Percentiles rank a stretch among this genome's conserved stretches.
These are phyloP conservation scores for Chaetomium fimeti DNA, from an alignment of 495 filamentous ascomycete genomes.

Conservation along the genomic window DNA sequence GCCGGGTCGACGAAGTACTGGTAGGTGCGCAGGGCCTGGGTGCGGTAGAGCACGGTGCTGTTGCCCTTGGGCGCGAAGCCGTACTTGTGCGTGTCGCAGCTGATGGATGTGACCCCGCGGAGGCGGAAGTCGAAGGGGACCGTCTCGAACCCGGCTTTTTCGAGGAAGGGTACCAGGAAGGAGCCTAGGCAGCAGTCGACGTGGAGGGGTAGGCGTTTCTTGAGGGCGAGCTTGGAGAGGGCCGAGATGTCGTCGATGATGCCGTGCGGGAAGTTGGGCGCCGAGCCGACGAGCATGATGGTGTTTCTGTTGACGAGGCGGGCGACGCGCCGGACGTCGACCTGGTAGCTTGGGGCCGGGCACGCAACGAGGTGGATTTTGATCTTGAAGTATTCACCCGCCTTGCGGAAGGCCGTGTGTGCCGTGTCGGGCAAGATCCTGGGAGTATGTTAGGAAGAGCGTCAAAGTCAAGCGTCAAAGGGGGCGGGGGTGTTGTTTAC, in stretches of 20 bases:
- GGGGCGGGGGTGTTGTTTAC: conserved; percentile 46
- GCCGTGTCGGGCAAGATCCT: conserved; percentile 94
- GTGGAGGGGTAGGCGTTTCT: conserved; percentile 79
- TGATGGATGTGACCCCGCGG: conserved; percentile 90
- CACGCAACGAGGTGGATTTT: conserved; percentile 87
- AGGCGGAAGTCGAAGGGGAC: conserved; percentile 90
- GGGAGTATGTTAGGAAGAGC: background rate
- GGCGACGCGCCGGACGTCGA: conserved; percentile 69
- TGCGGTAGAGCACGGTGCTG: conserved; percentile 87
- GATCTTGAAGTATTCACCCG: conserved; percentile 91
- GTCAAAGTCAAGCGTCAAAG: background rate
- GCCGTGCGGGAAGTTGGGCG: conserved; percentile 96
- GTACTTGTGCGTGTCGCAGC: conserved; percentile 98
- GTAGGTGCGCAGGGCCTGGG: conserved; percentile 68
- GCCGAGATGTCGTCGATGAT: conserved; percentile 92
- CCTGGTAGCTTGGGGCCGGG: conserved; percentile 80
- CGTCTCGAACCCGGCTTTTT: conserved; percentile 83
- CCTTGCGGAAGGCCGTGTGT: conserved; percentile 95
- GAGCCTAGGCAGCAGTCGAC: conserved; percentile 97
- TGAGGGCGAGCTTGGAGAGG: conserved; percentile 78
- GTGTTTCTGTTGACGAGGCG: conserved; percentile 95
- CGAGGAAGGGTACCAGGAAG: conserved; percentile 88
- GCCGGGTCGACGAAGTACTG: conserved; percentile 96
- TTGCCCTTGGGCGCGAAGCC: conserved; percentile 98
- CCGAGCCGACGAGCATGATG: conserved; percentile 90